These are phyloP conservation scores for Astrephomene gubernaculifera DNA, from an alignment of 139 green algal genomes.

Conservation along the genomic window DNA sequence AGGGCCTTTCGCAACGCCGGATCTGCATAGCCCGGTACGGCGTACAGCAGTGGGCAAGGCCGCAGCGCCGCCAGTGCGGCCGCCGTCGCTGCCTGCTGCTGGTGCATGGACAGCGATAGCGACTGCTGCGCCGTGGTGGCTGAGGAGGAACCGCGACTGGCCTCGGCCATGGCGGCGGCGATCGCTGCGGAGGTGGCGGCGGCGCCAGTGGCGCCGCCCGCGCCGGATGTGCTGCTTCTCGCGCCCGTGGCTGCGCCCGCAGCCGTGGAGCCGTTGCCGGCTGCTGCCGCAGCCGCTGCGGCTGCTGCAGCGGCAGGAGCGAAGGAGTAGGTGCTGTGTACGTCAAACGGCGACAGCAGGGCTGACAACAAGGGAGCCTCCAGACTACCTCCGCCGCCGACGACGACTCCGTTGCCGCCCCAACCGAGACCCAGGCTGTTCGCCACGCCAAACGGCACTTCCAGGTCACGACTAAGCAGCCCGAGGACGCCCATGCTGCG, in stretches of 20 bases:
- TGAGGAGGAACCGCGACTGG: neutral
- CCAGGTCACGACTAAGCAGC: slow-evolving; percentile 23
- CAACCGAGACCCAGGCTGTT: neutral
- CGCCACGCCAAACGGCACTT: slow-evolving; percentile 10
- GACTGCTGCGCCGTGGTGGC: neutral
- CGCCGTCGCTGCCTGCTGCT: slow-evolving; percentile 2
- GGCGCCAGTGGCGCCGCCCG: neutral
- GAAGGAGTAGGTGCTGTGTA: slow-evolving; percentile 14
- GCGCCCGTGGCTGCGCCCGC: no score
- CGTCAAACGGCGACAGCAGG: neutral
- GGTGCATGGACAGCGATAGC: neutral
- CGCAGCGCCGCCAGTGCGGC: slow-evolving; percentile 21
- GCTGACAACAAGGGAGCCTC: neutral
- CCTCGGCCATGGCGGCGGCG: neutral
- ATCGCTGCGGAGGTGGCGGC: neutral
- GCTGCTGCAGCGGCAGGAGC: neutral
- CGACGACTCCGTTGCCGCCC: neutral
- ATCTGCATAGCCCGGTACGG: slow-evolving; percentile 30
- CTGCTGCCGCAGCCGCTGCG: no score
- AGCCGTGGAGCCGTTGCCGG: no score
- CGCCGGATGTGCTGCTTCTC: no score
- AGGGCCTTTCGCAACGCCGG: slow-evolving; percentile 29
- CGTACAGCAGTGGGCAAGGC: slow-evolving; percentile 28
- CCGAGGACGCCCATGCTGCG: slow-evolving; percentile 20
- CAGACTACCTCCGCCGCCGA: neutral